Evolutionary conservation across 1,284 basidiomycete genomes (phyloP).

Genomic region (Schizophyllum amplum): DNA sequence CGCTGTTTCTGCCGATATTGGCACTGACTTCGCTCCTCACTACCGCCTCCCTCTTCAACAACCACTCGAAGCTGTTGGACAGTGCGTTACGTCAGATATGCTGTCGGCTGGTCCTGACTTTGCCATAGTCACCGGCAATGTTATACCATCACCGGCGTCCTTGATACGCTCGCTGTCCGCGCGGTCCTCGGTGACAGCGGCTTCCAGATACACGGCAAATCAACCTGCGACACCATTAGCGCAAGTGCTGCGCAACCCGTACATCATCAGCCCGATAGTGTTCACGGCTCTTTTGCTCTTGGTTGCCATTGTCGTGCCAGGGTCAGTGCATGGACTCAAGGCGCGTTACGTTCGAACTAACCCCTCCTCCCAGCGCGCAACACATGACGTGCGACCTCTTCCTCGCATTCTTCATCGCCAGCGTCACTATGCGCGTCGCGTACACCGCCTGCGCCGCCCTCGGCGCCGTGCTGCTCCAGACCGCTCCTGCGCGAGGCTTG

Average conservation of each 20-base stretch:
- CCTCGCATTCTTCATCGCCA: slow-evolving; percentile 65
- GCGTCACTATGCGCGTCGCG: slow-evolving; percentile 73
- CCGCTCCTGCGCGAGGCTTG: slow-evolving; percentile 61
- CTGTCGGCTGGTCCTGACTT: too few relatives aligned
- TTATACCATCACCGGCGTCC: slow-evolving; percentile 39
- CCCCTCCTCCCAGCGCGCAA: slow-evolving; percentile 32
- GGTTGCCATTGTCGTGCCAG: slow-evolving; percentile 36
- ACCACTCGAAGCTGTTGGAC: slow-evolving; percentile 61
- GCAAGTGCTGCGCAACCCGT: slow-evolving; percentile 45
- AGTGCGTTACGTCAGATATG: slow-evolving; percentile 34
- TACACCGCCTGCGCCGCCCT: slow-evolving; percentile 75
- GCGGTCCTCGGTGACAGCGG: slow-evolving; percentile 20
- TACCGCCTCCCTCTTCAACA: slow-evolving; percentile 51
- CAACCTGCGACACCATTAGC: slow-evolving; percentile 27
- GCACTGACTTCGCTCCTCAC: slow-evolving; percentile 48
- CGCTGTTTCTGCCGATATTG: slow-evolving; percentile 49
- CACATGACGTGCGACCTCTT: slow-evolving; percentile 67
- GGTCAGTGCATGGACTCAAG: slow-evolving; percentile 30
- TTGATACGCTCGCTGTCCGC: slow-evolving; percentile 35
- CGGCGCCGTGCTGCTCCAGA: slow-evolving; percentile 81
- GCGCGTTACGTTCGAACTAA: neutral
- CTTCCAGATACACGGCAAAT: slow-evolving; percentile 14
- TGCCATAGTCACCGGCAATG: slow-evolving; percentile 40
- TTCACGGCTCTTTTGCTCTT: slow-evolving; percentile 36
- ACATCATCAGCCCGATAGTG: slow-evolving; percentile 31